Percentiles rank a stretch among this genome's conserved stretches.
Conservation (phyloP, 202 grass and related monocot genomes). For the Zoysia matrella region DNA sequence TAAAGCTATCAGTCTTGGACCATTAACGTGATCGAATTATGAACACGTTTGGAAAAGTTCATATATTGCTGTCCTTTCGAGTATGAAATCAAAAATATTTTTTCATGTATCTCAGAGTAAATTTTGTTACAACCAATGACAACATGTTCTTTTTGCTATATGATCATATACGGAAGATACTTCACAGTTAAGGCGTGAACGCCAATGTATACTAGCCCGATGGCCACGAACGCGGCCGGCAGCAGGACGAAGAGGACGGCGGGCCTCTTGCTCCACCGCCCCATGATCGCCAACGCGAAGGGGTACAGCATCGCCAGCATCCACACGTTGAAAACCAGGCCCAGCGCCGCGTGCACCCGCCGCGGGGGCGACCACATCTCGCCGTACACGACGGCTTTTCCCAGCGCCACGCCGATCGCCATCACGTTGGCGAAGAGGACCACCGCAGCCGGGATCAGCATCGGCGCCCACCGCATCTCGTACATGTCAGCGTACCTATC, state of each 20-base stretch:
- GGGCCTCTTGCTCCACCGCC: conserved; percentile 36
- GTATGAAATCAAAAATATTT: too few relatives aligned
- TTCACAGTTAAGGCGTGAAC: neutral
- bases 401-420: conserved; percentile 45
- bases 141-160: neutral
- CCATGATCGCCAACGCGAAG: conserved; percentile 3
- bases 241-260: conserved; percentile 37
- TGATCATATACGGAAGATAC: neutral
- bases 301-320: conserved; percentile 57
- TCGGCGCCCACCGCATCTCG: neutral
- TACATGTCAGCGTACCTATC: conserved; percentile 47
- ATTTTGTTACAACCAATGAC: too few relatives aligned
- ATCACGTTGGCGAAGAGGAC: conserved; percentile 31
- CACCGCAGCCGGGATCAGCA: conserved; percentile 39
- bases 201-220: neutral
- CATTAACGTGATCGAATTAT: too few relatives aligned
- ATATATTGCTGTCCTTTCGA: too few relatives aligned
- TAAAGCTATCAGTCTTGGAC: too few relatives aligned
- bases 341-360: conserved; percentile 20
- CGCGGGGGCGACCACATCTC: neutral
- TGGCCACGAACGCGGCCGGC: neutral
- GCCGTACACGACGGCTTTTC: conserved; percentile 27
- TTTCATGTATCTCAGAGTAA: too few relatives aligned
- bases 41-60: too few relatives aligned
- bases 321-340: conserved; percentile 64